A percentile compares a stretch with the other conserved stretches of the same genome.
phyloP scores from a whole-genome alignment of 2,329 filamentous ascomycete species.

The Paracoccidioides brasiliensis region DNA sequence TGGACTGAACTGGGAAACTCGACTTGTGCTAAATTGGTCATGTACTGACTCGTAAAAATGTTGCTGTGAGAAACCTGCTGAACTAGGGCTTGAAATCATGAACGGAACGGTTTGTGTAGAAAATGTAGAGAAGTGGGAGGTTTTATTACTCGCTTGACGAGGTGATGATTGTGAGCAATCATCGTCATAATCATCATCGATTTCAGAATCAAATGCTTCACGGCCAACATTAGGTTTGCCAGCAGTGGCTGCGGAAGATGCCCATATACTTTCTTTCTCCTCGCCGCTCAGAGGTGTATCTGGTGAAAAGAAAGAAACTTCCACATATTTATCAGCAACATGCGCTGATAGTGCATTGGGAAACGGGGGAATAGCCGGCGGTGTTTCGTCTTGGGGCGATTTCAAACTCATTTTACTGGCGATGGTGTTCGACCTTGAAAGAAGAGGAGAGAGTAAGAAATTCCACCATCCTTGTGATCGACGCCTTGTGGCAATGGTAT shows the following conservation, averaged over 20 bases:
- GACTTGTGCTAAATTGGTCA: neutral
- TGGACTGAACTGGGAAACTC: constrained; percentile 30
- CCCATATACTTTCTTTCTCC: constrained; percentile 10
- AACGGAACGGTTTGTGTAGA: constrained; percentile 11
- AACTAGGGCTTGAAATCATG: constrained; percentile 9
- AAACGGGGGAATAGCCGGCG: constrained; percentile 19
- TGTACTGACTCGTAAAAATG: constrained; percentile 9
- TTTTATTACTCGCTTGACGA: constrained; percentile 3
- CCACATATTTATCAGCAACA: constrained; percentile 8
- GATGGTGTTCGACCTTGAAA: constrained; percentile 26
- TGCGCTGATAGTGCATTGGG: neutral
- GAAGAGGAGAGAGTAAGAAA: constrained; percentile 32
- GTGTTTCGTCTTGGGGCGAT: constrained; percentile 6
- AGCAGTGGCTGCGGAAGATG: neutral
- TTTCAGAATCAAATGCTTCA: constrained; percentile 1
- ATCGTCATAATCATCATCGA: constrained; percentile 1
- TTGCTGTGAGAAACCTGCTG: constrained; percentile 14
- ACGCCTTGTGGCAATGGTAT: constrained; percentile 25
- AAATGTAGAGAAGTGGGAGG: constrained; percentile 8
- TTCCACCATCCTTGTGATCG: constrained; percentile 40
- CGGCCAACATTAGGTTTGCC: neutral
- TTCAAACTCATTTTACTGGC: constrained; percentile 17
- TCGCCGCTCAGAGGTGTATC: constrained; percentile 17
- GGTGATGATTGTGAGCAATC: constrained; percentile 1
- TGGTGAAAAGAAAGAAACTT: constrained; percentile 20